Conservation (phyloP, 805 yeast genomes). For the Kluyveromyces dobzhanskii region DNA sequence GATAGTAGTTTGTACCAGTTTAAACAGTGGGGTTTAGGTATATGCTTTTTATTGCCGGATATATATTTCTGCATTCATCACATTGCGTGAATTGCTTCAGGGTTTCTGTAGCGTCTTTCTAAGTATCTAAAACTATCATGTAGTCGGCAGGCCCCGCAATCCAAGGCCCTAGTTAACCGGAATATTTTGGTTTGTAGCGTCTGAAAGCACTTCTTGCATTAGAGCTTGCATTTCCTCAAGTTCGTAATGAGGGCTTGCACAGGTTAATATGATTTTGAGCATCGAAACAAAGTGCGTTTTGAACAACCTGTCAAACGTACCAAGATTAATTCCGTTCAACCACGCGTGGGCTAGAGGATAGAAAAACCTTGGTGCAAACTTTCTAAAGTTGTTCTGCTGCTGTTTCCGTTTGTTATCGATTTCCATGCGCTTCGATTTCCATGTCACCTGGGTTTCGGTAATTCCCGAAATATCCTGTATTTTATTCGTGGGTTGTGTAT, state of each 20-base stretch:
- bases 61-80: too few relatives aligned
- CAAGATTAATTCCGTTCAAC: slow-evolving; percentile 47
- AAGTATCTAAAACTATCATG: too few relatives aligned
- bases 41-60: too few relatives aligned
- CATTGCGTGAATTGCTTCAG: too few relatives aligned
- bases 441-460: slow-evolving; percentile 13
- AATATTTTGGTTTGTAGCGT: slow-evolving; percentile 19
- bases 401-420: not conserved
- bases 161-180: not conserved
- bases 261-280: slow-evolving; percentile 36
- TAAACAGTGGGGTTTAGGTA: too few relatives aligned
- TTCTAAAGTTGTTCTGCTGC: slow-evolving; percentile 25
- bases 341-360: slow-evolving; percentile 48
- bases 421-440: slow-evolving; percentile 31
- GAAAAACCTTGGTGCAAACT: slow-evolving; percentile 37
- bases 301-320: slow-evolving; percentile 44
- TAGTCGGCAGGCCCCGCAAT: too few relatives aligned
- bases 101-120: too few relatives aligned
- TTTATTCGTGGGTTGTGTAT: not conserved
- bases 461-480: not conserved
- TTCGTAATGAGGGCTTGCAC: slow-evolving; percentile 39
- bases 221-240: slow-evolving; percentile 29
- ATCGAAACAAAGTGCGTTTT: slow-evolving; percentile 45
- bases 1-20: too few relatives aligned
- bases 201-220: slow-evolving; percentile 21